Evolutionary conservation across 306 rosid genomes (phyloP), one percentile per base, ranked within the genome.

Genomic region (Luffa aegyptiaca): DNA sequence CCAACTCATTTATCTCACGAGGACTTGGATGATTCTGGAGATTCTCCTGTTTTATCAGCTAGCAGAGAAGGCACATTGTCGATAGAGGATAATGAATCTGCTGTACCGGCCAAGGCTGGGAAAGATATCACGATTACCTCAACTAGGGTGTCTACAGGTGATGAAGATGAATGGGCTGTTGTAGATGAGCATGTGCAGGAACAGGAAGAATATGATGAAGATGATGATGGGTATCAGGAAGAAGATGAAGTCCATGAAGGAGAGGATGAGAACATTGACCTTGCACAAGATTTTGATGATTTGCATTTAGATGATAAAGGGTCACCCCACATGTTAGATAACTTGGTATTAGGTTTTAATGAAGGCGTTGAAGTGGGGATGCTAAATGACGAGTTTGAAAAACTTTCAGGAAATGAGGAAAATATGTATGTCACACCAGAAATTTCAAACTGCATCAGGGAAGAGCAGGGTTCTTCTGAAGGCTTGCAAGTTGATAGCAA

Each of bases 121-220:
- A 86, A 84, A 69, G 94, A 86, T 59, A 87, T 80, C 83, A 82
- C 79, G 83, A 72, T 83, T 61, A 51, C 84, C n/a, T 81, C 91
- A 16, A 80, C 80, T 82, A 82, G 84, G 68, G 83, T 84, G 31
- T 91, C 92, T 37, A 81, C 69, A 35, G 98, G 82, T 17, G 97
- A 89, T 85, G 97, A 94, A 84, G 98, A 91, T 57, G 98, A 93
- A 74, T 95, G 98, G 98, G 84, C 91, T 80, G 68, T 85, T 76
- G 97, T 87, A 86, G 90, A 89, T 74, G 87, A 88, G 73, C 97
- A 90, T 66, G 83, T 91, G 84, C 98, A 92, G 84, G 95, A 92
- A 80, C 98, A 95, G 82, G 98, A 92, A 83, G 98, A 95, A 83
- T 94, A 94, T 83, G 98, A 94, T 79, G 98, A 94, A 82, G 97